Evolutionary conservation across 768 basidiomycete genomes (phyloP).

Genomic region (Psilocybe azurescens): DNA sequence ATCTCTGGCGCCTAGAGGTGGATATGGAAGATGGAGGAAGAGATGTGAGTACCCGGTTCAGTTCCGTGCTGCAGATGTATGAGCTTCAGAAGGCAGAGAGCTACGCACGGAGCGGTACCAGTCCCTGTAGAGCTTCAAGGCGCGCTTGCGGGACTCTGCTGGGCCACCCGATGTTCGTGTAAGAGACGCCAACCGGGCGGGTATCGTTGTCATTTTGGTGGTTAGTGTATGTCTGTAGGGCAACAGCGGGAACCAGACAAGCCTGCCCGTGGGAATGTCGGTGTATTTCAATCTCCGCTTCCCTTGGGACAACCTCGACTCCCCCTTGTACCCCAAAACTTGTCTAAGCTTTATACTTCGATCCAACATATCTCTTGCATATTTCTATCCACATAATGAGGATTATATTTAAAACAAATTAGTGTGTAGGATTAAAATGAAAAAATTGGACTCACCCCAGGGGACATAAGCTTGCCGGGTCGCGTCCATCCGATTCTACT

Average conservation of each 20-base stretch:
- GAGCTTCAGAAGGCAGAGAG: neutral
- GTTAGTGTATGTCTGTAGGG: conserved; percentile 1
- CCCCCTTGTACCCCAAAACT: too few species aligned
- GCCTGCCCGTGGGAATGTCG: too few species aligned
- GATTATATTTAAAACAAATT: too few species aligned
- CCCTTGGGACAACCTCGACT: too few species aligned
- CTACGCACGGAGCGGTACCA: conserved; percentile 90
- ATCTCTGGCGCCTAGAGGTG: conserved; percentile 86
- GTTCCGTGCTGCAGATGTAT: neutral
- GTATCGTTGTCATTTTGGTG: conserved; percentile 72
- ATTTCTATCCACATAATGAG: too few species aligned
- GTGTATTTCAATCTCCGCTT: too few species aligned
- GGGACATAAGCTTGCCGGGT: too few species aligned
- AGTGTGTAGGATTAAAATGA: too few species aligned
- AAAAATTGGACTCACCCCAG: too few species aligned
- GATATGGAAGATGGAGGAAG: neutral
- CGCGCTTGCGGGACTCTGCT: conserved; percentile 69
- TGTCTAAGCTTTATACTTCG: too few species aligned
- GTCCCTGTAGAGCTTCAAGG: conserved; percentile 82
- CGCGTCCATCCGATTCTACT: too few species aligned
- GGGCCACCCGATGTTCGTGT: conserved; percentile 61
- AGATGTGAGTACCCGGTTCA: neutral
- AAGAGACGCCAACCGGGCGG: conserved; percentile 80
- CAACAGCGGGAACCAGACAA: conserved; percentile 18
- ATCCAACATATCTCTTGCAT: too few species aligned